A percentile compares a stretch with the other conserved stretches of the same genome.
Evolutionary conservation across 2,329 filamentous ascomycete genomes (phyloP).

Genomic region (Alternaria sp.): DNA sequence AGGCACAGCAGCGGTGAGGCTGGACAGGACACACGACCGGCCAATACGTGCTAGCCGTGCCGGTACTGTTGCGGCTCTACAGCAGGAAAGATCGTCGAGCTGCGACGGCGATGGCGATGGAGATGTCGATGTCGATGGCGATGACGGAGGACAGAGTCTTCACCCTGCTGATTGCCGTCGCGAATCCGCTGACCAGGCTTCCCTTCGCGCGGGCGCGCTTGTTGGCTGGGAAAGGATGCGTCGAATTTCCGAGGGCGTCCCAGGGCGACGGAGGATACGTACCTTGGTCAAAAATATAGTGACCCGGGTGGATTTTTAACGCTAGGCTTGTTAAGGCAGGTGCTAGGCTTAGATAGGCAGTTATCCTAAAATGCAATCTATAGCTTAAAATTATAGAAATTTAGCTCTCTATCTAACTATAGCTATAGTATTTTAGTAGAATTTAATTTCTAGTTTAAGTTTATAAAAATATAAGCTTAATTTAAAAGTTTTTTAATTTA

Average conservation of each 20-base stretch:
- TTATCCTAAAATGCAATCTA: too few relatives aligned
- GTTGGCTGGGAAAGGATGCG: constrained; percentile 3
- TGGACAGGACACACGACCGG: constrained; percentile 1
- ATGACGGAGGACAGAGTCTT: not conserved
- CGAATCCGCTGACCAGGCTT: not conserved
- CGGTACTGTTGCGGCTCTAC: not conserved
- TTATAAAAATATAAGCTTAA: too few relatives aligned
- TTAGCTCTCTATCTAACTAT: too few relatives aligned
- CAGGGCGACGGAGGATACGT: too few relatives aligned
- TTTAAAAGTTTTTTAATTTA: too few relatives aligned
- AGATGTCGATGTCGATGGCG: not conserved
- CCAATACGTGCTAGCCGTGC: not conserved
- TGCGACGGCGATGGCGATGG: not conserved
- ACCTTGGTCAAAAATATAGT: too few relatives aligned
- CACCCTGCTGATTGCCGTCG: not conserved
- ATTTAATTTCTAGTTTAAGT: too few relatives aligned
- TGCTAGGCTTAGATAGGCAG: too few relatives aligned
- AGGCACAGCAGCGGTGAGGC: constrained; percentile 15
- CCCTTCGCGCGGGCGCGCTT: constrained; percentile 6
- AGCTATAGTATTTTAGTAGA: too few relatives aligned
- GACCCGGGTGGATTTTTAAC: too few relatives aligned
- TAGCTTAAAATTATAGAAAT: too few relatives aligned
- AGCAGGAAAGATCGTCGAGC: constrained; percentile 1
- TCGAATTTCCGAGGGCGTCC: constrained; percentile 14
- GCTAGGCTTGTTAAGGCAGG: too few relatives aligned